A percentile compares a stretch with the other conserved stretches of the same genome.
phyloP scores from a whole-genome alignment of 2,329 filamentous ascomycete species.

The Ophiocordyceps sinensis region DNA sequence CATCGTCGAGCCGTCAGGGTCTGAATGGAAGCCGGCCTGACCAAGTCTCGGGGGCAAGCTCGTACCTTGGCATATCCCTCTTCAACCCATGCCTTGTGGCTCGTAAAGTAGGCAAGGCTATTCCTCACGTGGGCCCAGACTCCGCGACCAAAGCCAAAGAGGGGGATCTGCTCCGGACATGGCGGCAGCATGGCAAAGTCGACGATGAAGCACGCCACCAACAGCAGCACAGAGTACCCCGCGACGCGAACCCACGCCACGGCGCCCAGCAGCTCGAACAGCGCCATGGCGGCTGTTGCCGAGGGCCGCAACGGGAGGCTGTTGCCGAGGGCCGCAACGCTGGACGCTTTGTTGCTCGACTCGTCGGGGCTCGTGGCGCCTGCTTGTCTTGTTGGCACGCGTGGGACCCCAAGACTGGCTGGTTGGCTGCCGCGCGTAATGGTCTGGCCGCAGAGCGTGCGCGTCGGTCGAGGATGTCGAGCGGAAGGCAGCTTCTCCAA shows the following conservation, averaged over 20 bases:
- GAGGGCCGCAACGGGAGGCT: no score
- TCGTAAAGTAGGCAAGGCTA: conserved; percentile 21
- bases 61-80: conserved; percentile 27
- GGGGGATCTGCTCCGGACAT: conserved; percentile 24
- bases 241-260: conserved; percentile 16
- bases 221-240: conserved; percentile 14
- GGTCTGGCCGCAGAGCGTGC: no score
- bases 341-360: no score
- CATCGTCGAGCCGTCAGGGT: neutral
- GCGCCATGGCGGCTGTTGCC: no score
- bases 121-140: conserved; percentile 22
- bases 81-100: conserved; percentile 24
- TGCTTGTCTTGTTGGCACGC: no score
- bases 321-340: no score
- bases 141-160: conserved; percentile 23
- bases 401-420: no score
- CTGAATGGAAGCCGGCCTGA: neutral
- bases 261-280: conserved; percentile 7
- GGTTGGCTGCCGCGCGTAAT: no score
- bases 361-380: no score
- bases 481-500: no score
- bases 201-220: conserved; percentile 22
- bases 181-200: conserved; percentile 24
- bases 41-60: neutral
- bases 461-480: no score